A percentile compares a stretch with the other conserved stretches of the same genome.
phyloP scores from a whole-genome alignment of 2,329 filamentous ascomycete species.

The Cordyceps fumosorosea region DNA sequence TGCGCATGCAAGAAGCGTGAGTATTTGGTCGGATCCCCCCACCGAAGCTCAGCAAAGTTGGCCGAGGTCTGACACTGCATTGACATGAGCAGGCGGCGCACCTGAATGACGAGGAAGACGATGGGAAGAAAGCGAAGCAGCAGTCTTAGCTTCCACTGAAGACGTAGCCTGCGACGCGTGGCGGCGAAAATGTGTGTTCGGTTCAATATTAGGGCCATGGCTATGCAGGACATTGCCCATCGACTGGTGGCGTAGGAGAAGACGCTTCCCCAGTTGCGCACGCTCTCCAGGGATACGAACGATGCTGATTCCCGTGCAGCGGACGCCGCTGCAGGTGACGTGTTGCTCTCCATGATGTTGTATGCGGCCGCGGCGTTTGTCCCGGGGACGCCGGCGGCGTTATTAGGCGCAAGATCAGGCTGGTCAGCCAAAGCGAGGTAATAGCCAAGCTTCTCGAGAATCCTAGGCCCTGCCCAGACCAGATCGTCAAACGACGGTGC shows the following conservation, averaged over 20 bases:
- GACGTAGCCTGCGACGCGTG: slow-evolving; percentile 68
- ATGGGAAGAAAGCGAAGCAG: slow-evolving; percentile 66
- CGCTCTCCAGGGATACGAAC: slow-evolving; percentile 46
- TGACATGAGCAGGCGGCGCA: slow-evolving; percentile 65
- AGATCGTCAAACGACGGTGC: slow-evolving; percentile 62
- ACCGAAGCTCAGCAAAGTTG: slow-evolving; percentile 61
- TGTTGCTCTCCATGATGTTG: slow-evolving; percentile 23
- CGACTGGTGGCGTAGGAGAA: slow-evolving; percentile 87
- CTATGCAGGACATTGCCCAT: slow-evolving; percentile 85
- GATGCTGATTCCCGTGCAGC: slow-evolving; percentile 29
- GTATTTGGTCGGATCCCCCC: slow-evolving; percentile 58
- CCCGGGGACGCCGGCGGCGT: slow-evolving; percentile 16
- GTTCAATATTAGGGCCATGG: slow-evolving; percentile 81
- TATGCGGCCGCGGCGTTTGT: slow-evolving; percentile 21
- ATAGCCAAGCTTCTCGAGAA: slow-evolving; percentile 62
- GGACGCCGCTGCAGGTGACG: background rate
- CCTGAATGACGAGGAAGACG: slow-evolving; percentile 61
- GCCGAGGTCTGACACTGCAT: slow-evolving; percentile 88
- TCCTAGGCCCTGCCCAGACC: slow-evolving; percentile 61
- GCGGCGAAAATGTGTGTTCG: slow-evolving; percentile 91
- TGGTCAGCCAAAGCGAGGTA: slow-evolving; percentile 54
- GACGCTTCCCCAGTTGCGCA: slow-evolving; percentile 71
- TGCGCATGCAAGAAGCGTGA: slow-evolving; percentile 65
- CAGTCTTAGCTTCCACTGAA: slow-evolving; percentile 67
- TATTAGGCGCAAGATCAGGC: slow-evolving; percentile 48